These are phyloP conservation scores for Ganoderma sinense DNA, from an alignment of 1,284 basidiomycete genomes.

Conservation along the genomic window DNA sequence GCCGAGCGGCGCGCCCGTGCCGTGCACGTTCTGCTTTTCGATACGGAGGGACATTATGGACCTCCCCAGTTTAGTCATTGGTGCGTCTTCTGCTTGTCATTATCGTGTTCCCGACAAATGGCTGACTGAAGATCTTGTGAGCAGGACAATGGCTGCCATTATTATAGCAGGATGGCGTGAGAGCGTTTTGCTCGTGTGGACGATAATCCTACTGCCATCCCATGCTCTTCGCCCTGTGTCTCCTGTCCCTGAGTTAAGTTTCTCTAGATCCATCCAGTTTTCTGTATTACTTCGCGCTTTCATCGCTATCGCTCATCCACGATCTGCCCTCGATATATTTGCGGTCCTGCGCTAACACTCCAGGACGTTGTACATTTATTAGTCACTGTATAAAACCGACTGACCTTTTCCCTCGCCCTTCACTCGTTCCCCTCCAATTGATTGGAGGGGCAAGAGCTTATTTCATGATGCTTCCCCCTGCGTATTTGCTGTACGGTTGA, in stretches of 20 bases:
- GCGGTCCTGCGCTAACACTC: constrained; percentile 2
- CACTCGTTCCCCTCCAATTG: neutral
- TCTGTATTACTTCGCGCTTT: constrained; percentile 1
- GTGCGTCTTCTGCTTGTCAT: constrained; percentile 45
- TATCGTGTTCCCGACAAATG: neutral
- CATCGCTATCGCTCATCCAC: constrained; percentile 13
- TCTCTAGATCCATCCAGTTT: neutral
- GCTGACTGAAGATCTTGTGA: neutral
- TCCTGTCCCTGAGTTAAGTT: neutral
- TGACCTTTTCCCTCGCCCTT: neutral
- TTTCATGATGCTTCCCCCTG: neutral
- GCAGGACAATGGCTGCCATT: constrained; percentile 81
- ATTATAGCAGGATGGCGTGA: constrained; percentile 47
- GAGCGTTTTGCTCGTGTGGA: neutral
- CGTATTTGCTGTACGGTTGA: neutral
- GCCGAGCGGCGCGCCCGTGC: constrained; percentile 82
- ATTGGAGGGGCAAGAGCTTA: neutral
- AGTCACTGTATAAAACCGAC: constrained; percentile 14
- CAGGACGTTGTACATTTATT: constrained; percentile 12
- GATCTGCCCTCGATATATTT: neutral
- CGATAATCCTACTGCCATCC: neutral
- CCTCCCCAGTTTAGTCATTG: constrained; percentile 87
- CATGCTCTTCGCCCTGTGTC: neutral
- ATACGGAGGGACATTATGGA: constrained; percentile 92
- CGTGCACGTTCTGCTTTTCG: constrained; percentile 92